Evolutionary conservation across 2,329 filamentous ascomycete species (phyloP).

Genomic region (Allantophomopsis cytisporea): DNA sequence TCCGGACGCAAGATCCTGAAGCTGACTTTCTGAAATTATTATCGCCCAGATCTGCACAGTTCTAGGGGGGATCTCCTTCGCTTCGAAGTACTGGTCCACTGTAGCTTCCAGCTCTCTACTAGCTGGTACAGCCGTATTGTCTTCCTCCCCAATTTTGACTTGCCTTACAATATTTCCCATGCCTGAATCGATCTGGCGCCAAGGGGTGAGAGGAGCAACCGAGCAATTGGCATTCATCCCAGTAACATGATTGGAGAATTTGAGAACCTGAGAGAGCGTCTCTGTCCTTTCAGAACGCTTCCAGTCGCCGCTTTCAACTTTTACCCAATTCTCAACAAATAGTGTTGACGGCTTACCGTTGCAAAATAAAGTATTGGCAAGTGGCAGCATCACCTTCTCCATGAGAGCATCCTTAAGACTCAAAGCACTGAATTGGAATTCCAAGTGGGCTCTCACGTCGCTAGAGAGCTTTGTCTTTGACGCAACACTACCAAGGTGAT

Average conservation of each 20-base stretch:
- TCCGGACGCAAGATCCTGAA: too few relatives aligned
- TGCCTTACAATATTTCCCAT: conserved; percentile 70
- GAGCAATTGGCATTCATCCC: conserved; percentile 23
- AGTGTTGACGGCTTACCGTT: conserved; percentile 52
- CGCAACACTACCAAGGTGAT: conserved; percentile 24
- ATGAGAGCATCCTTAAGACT: conserved; percentile 3
- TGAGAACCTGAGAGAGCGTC: neutral
- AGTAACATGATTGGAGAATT: neutral
- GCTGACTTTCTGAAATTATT: conserved; percentile 33
- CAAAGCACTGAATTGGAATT: conserved; percentile 5
- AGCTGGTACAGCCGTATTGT: conserved; percentile 37
- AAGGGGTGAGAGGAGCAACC: conserved; percentile 47
- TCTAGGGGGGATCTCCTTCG: conserved; percentile 7
- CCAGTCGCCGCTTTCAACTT: neutral
- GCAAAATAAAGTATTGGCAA: conserved; percentile 68
- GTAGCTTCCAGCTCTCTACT: conserved; percentile 57
- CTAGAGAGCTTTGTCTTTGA: conserved; percentile 28
- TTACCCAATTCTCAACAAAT: conserved; percentile 26
- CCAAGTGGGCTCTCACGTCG: neutral
- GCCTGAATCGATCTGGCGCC: conserved; percentile 47
- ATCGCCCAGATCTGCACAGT: conserved; percentile 62
- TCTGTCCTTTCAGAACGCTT: neutral
- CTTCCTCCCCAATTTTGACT: conserved; percentile 28
- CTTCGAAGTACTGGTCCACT: conserved; percentile 43
- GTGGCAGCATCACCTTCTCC: conserved; percentile 38